Evolutionary conservation across 2,329 filamentous ascomycete species (phyloP).

Genomic region (Verruconis gallopava): DNA sequence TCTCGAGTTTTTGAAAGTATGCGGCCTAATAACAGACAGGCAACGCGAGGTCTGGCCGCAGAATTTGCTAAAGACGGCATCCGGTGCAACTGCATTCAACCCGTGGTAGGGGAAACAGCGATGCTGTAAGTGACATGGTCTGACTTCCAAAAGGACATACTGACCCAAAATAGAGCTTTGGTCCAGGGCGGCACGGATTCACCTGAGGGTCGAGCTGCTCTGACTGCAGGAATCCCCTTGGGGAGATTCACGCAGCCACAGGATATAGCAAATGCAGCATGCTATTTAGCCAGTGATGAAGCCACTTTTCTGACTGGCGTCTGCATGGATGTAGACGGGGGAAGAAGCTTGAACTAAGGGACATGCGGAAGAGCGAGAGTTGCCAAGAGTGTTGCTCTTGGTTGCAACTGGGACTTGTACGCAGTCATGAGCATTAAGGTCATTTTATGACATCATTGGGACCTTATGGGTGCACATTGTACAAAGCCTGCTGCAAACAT

Average conservation of each 20-base stretch:
- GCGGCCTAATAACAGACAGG: background rate
- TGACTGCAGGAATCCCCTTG: slow-evolving; percentile 17
- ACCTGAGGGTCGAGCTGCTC: slow-evolving; percentile 13
- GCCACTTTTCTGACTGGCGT: slow-evolving; percentile 17
- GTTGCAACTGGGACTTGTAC: too few relatives aligned
- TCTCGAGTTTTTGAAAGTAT: too few relatives aligned
- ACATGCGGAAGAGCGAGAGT: too few relatives aligned
- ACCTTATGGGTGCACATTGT: too few relatives aligned
- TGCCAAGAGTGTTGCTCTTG: too few relatives aligned
- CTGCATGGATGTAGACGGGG: slow-evolving; percentile 19
- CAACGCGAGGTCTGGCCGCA: slow-evolving; percentile 16
- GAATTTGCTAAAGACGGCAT: slow-evolving; percentile 16
- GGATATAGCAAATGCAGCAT: slow-evolving; percentile 17
- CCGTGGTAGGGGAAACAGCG: slow-evolving; percentile 18
- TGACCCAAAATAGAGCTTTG: slow-evolving; percentile 4
- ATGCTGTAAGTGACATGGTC: slow-evolving; percentile 14
- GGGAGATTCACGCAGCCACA: slow-evolving; percentile 15
- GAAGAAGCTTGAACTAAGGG: slow-evolving; percentile 13
- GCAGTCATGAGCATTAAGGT: too few relatives aligned
- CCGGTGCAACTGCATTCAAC: slow-evolving; percentile 17
- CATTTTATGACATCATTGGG: too few relatives aligned
- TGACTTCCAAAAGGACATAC: background rate
- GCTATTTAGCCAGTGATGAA: slow-evolving; percentile 19
- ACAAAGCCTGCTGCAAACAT: too few relatives aligned
- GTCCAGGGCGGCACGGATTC: slow-evolving; percentile 15